phyloP scores from a whole-genome alignment of 495 filamentous ascomycete species.

The Aspergillus conjunctus region DNA sequence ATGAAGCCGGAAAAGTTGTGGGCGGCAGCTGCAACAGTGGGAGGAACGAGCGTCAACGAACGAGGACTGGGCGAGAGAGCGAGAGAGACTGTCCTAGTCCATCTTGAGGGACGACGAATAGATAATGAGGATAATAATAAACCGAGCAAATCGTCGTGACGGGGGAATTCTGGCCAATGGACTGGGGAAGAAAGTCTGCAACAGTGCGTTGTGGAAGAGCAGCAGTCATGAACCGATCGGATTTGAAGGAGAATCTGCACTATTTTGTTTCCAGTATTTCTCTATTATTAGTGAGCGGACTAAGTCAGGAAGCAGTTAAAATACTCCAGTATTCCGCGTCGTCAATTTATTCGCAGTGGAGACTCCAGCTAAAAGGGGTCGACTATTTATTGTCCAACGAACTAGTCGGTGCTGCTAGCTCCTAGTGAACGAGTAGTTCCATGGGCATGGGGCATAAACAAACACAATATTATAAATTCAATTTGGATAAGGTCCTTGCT shows the following conservation, averaged over 20 bases:
- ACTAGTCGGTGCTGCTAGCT: not conserved
- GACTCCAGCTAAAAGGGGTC: not conserved
- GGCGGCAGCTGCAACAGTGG: constrained; percentile 19
- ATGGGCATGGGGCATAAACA: too few species aligned
- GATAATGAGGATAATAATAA: constrained; percentile 10
- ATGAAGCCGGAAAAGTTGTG: constrained; percentile 11
- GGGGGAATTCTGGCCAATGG: constrained; percentile 3
- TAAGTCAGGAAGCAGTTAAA: too few species aligned
- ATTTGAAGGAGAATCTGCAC: not conserved
- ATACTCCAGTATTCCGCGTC: not conserved
- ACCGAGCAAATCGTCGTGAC: not conserved
- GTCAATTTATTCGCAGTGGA: not conserved
- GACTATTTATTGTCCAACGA: not conserved
- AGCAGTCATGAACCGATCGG: not conserved
- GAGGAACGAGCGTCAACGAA: constrained; percentile 24
- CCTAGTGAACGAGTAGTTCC: too few species aligned
- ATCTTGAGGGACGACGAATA: not conserved
- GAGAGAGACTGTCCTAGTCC: not conserved
- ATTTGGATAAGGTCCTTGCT: too few species aligned
- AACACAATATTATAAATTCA: too few species aligned
- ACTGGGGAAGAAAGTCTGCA: not conserved
- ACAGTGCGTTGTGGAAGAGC: not conserved
- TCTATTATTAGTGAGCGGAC: too few species aligned
- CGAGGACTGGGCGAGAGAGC: constrained; percentile 12
- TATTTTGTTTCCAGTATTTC: too few species aligned